Evolutionary conservation across 2,329 filamentous ascomycete genomes (phyloP).

Genomic region (Rutstroemia sp.): DNA sequence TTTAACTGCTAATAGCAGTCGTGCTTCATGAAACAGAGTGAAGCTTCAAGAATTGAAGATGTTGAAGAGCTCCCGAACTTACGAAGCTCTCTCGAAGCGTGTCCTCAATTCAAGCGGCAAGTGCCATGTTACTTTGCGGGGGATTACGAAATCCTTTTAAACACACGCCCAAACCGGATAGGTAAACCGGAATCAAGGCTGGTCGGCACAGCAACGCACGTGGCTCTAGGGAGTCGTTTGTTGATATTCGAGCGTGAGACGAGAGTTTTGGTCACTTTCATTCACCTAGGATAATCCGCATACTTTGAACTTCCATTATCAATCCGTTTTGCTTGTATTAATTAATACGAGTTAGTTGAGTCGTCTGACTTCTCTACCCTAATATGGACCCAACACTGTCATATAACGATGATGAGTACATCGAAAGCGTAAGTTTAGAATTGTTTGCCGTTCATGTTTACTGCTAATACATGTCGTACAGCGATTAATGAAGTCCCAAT

Average conservation of each 20-base stretch:
- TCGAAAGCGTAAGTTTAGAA: conserved; percentile 21
- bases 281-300: background rate
- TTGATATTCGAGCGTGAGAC: conserved; percentile 4
- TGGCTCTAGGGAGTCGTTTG: background rate
- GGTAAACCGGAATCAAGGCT: background rate
- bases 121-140: conserved; percentile 6
- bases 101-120: conserved; percentile 10
- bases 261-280: background rate
- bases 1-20: background rate
- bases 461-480: conserved; percentile 9
- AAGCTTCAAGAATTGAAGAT: conserved; percentile 1
- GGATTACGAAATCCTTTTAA: background rate
- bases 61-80: background rate
- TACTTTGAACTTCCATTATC: background rate
- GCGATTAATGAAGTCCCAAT: conserved; percentile 27
- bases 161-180: background rate
- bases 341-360: background rate
- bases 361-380: background rate
- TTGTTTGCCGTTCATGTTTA: background rate
- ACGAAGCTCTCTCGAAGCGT: conserved; percentile 8
- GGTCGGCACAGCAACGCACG: conserved; percentile 4
- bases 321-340: background rate
- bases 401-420: conserved; percentile 23
- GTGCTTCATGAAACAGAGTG: background rate
- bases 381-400: conserved; percentile 25